Conservation (phyloP, 495 filamentous ascomycete genomes). For the Penicillium angulare region DNA sequence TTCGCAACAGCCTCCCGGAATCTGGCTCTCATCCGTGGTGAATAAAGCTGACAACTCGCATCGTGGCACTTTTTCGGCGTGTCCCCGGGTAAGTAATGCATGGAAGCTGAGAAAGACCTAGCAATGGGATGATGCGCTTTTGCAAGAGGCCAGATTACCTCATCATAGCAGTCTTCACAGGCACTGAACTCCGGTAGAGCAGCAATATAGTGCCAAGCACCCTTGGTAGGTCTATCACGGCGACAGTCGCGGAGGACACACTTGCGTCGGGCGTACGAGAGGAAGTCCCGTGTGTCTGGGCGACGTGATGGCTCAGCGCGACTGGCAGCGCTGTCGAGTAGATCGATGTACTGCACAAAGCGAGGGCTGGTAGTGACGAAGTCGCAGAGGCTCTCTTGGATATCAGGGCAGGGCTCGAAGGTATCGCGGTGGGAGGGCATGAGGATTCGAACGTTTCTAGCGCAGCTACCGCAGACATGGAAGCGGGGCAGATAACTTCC, state of each 20-base stretch:
- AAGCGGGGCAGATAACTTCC: slow-evolving; percentile 53
- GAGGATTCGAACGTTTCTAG: slow-evolving; percentile 49
- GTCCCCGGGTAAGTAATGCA: slow-evolving; percentile 46
- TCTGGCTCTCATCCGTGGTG: slow-evolving; percentile 66
- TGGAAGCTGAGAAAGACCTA: slow-evolving; percentile 49
- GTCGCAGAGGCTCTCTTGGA: slow-evolving; percentile 44
- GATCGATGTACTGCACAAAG: slow-evolving; percentile 61
- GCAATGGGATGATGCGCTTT: slow-evolving; percentile 52
- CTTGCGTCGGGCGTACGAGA: slow-evolving; percentile 50
- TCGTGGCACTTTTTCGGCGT: slow-evolving; percentile 44
- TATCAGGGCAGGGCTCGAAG: slow-evolving; percentile 36
- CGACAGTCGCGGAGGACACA: slow-evolving; percentile 53
- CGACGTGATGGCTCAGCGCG: slow-evolving; percentile 34
- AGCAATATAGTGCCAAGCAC: slow-evolving; percentile 63
- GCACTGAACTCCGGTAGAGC: slow-evolving; percentile 62
- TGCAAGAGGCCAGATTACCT: slow-evolving; percentile 64
- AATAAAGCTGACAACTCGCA: slow-evolving; percentile 70
- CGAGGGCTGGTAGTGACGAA: slow-evolving; percentile 50
- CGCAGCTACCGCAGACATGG: slow-evolving; percentile 54
- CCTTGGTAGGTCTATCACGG: slow-evolving; percentile 46
- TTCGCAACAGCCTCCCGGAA: slow-evolving; percentile 59
- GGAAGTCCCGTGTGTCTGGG: slow-evolving; percentile 50
- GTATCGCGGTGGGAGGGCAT: slow-evolving; percentile 50
- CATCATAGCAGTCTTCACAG: slow-evolving; percentile 70
- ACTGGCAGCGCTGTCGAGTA: slow-evolving; percentile 55